Conservation (phyloP, 371 early-diverging fungal species). For the Chytridiales sp. region DNA sequence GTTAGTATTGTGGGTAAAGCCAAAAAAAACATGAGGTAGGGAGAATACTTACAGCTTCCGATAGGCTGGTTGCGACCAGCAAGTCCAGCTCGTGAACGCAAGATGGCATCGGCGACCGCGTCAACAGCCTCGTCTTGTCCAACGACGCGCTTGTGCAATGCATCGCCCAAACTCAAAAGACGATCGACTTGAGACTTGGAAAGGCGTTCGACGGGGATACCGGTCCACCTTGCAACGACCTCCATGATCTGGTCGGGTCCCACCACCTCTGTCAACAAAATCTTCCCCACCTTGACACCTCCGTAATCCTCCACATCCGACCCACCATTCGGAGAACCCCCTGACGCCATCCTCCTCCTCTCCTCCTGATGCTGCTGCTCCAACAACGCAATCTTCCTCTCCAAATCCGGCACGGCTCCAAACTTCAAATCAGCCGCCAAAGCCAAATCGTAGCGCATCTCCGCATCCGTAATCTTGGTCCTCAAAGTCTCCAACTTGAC, state of each 20-base stretch:
- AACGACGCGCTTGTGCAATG: conserved; percentile 66
- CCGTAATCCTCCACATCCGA: conserved; percentile 26
- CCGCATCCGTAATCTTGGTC: conserved; percentile 78
- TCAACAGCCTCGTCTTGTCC: conserved; percentile 80
- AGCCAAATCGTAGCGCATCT: conserved; percentile 71
- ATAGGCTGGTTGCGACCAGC: conserved; percentile 64
- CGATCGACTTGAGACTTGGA: conserved; percentile 70
- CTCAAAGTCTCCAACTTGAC: conserved; percentile 85
- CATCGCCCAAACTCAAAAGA: conserved; percentile 60
- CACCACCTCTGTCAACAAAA: conserved; percentile 53
- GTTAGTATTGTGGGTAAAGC: background rate
- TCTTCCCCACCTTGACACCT: conserved; percentile 35
- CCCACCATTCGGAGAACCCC: conserved; percentile 27
- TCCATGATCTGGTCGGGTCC: conserved; percentile 68
- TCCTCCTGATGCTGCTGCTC: conserved; percentile 41
- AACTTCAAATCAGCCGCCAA: conserved; percentile 68
- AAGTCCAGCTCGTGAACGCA: conserved; percentile 73
- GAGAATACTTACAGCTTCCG: conserved; percentile 45
- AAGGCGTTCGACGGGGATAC: conserved; percentile 75
- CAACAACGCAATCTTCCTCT: conserved; percentile 54
- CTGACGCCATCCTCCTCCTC: conserved; percentile 38
- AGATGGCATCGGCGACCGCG: conserved; percentile 69
- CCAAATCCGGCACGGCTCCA: conserved; percentile 71
- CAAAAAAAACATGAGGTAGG: conserved; percentile 23
- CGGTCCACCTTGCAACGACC: conserved; percentile 76